phyloP scores from a whole-genome alignment of 306 rosid genomes.

The Datisca glomerata region DNA sequence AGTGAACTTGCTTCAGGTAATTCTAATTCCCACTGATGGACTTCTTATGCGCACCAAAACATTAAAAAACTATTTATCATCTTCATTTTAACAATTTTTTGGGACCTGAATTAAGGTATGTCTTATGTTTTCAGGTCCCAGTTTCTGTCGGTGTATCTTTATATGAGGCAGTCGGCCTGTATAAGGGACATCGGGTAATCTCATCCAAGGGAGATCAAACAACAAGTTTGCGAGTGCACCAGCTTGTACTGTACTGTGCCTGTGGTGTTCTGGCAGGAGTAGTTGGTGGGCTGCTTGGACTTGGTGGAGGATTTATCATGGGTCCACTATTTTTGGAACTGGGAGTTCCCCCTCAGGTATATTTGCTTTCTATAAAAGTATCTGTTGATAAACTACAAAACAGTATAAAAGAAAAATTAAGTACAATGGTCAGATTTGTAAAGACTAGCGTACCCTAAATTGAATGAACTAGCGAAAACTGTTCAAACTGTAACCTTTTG shows the following conservation, averaged over 20 bases:
- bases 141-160: conserved; percentile 55
- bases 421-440: neutral
- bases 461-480: too few species aligned
- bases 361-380: neutral
- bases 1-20: conserved; percentile 69
- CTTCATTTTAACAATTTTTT: neutral
- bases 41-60: too few species aligned
- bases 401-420: neutral
- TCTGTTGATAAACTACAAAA: neutral
- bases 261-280: conserved; percentile 66
- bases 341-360: conserved; percentile 89
- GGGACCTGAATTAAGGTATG: neutral
- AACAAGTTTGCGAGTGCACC: conserved; percentile 30
- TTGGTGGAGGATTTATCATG: conserved; percentile 97
- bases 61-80: neutral
- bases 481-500: neutral
- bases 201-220: conserved; percentile 50
- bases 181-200: conserved; percentile 52
- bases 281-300: conserved; percentile 86
- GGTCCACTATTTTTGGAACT: conserved; percentile 89
- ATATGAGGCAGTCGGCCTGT: conserved; percentile 62
- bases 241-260: conserved; percentile 39
- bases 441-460: neutral
- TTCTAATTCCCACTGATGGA: neutral
- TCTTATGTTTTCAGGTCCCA: conserved; percentile 45